A percentile compares a stretch with the other conserved stretches of the same genome.
These are phyloP conservation scores for Aspergillus fructus DNA, from an alignment of 2,329 filamentous ascomycete genomes.

Conservation along the genomic window DNA sequence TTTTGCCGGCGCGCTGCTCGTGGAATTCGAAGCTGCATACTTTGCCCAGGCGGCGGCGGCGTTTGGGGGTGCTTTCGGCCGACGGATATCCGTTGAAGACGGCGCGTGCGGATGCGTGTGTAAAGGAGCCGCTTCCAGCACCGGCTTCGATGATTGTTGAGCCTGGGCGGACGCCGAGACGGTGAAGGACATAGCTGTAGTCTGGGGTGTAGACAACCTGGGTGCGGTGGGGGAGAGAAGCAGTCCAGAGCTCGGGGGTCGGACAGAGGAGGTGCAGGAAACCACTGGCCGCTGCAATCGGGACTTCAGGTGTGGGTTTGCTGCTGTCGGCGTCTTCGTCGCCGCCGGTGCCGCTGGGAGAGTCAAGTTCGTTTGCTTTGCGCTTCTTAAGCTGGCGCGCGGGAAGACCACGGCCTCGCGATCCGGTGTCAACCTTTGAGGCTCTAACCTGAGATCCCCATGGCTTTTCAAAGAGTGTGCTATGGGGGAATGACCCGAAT, in stretches of 20 bases:
- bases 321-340: slow-evolving; percentile 19
- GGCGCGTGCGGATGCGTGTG: slow-evolving; percentile 50
- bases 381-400: slow-evolving; percentile 56
- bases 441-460: slow-evolving; percentile 94
- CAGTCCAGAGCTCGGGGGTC: slow-evolving; percentile 52
- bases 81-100: slow-evolving; percentile 49
- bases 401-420: slow-evolving; percentile 73
- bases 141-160: slow-evolving; percentile 51
- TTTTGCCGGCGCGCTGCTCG: slow-evolving; percentile 40
- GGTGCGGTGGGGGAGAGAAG: slow-evolving; percentile 51
- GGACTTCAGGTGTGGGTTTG: slow-evolving; percentile 17
- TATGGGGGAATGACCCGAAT: slow-evolving; percentile 87
- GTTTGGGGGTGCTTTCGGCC: slow-evolving; percentile 14
- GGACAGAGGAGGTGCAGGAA: slow-evolving; percentile 51
- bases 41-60: slow-evolving; percentile 37
- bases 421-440: slow-evolving; percentile 86
- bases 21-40: slow-evolving; percentile 55
- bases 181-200: slow-evolving; percentile 53
- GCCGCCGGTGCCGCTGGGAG: slow-evolving; percentile 21
- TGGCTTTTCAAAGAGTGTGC: slow-evolving; percentile 70
- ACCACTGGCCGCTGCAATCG: slow-evolving; percentile 45
- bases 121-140: slow-evolving; percentile 54
- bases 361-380: slow-evolving; percentile 45
- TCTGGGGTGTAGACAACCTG: slow-evolving; percentile 56
- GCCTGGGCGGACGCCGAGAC: slow-evolving; percentile 48